Evolutionary conservation across 2,329 filamentous ascomycete species (phyloP).

Genomic region (Malbranchea zuffiana): DNA sequence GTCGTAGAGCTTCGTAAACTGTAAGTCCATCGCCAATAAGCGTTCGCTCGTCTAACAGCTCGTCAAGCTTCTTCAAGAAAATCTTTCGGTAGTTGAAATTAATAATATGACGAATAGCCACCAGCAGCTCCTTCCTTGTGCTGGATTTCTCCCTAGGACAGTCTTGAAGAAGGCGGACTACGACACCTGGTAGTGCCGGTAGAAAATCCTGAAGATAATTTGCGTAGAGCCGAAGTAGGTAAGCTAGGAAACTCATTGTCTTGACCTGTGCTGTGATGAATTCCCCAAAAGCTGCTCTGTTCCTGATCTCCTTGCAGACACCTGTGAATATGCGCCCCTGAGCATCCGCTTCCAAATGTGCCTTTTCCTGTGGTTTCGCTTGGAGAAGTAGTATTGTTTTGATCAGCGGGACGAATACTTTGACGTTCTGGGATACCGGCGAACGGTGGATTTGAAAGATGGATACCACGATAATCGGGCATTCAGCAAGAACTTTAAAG

Average conservation of each 20-base stretch:
- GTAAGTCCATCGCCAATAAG: conserved; percentile 92
- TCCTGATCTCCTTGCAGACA: conserved; percentile 86
- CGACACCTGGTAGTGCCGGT: conserved; percentile 71
- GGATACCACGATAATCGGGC: conserved; percentile 96
- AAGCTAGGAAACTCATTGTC: conserved; percentile 97
- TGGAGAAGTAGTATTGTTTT: conserved; percentile 81
- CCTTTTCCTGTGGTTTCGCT: conserved; percentile 84
- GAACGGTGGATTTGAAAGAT: conserved; percentile 87
- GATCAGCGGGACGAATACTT: conserved; percentile 84
- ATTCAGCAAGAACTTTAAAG: conserved; percentile 96
- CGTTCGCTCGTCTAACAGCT: conserved; percentile 84
- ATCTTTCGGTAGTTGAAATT: conserved; percentile 98
- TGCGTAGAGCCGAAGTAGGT: conserved; percentile 77
- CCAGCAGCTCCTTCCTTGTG: conserved; percentile 84
- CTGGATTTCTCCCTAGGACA: conserved; percentile 90
- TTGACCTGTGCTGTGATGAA: conserved; percentile 98
- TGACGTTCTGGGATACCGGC: conserved; percentile 73
- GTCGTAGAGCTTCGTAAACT: conserved; percentile 91
- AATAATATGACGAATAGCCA: conserved; percentile 95
- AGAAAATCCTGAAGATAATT: conserved; percentile 82
- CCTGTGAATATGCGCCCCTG: conserved; percentile 79
- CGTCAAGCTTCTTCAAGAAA: conserved; percentile 87
- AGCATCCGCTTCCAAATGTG: conserved; percentile 71
- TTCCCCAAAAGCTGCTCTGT: conserved; percentile 86
- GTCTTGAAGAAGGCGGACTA: conserved; percentile 83